Evolutionary conservation across 2,329 filamentous ascomycete species (phyloP), one percentile per base, ranked within the genome.

Genomic region (Pleurostoma richardsiae): DNA sequence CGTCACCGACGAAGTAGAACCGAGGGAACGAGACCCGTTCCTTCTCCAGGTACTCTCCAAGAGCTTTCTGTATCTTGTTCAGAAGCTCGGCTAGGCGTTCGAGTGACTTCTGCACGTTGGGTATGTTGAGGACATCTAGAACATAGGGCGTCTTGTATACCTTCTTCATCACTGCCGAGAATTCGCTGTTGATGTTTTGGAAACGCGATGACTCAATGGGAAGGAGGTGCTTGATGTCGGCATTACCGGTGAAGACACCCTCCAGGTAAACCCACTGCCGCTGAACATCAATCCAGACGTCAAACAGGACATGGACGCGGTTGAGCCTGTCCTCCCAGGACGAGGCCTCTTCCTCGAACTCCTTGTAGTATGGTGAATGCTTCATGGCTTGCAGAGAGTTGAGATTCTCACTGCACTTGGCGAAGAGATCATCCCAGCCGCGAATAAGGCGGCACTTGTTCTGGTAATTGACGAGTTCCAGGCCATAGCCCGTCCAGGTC

Each of bases 271-370:
- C 94, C 94, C 94, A 99, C 70, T 99, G 94, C 51, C 95, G 86
- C 67, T 99, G 94, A n/a, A 99, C 95, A 68, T 99, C 95, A 58
- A 99, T 99, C 95, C 95, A 99, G 11, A 99, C 91, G 65, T 99
- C 94, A 60, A 99, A 99, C 7, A 99, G 79, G 11, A 99, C 90
- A 63, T 99, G 94, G 3, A 99, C 90, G 41, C 94, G 84, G 65
- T 97, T 99, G 29, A 99, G 79, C 65, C 95, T 96, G 69, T 99
- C 95, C 68, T 99, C 95, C 94, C 94, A 99, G 1, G 87, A 82
- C 1, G 90, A 87, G 5, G 95, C 95, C 57, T 99, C 94, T 59
- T 99, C 94, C 64, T 99, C 94, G 52, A 99, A 99, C 59, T 97
- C 92, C 66, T 96, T 97, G 77, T 96, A 99, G 68, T 99, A 99